Conservation (phyloP, 73 alveolate genomes). For the Tetrahymena elliotti region DNA sequence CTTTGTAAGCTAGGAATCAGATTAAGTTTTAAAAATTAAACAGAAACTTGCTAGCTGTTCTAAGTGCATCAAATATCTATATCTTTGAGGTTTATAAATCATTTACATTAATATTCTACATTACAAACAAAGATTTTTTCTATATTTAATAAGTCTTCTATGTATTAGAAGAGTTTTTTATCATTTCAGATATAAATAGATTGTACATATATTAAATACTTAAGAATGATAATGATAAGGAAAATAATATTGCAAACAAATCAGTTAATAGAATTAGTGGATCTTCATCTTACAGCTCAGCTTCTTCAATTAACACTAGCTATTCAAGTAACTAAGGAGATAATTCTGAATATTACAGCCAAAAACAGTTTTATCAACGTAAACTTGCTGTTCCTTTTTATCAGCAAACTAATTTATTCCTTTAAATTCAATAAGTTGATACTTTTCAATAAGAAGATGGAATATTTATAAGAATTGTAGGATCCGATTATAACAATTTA, state of each 20-base stretch:
- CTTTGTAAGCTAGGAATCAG: neutral
- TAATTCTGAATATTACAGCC: neutral
- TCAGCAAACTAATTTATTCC: neutral
- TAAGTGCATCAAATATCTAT: neutral
- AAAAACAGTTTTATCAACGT: neutral
- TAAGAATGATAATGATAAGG: neutral
- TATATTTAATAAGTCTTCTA: neutral
- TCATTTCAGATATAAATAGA: neutral
- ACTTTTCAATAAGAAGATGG: neutral
- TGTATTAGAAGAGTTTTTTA: neutral
- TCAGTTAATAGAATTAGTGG: neutral
- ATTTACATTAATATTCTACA: neutral
- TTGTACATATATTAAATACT: neutral
- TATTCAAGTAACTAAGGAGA: neutral
- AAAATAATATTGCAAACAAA: neutral
- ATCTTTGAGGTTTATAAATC: neutral
- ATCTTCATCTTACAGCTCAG: neutral
- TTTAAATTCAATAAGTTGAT: neutral
- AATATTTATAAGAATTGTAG: neutral
- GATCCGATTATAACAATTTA: neutral
- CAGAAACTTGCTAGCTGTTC: neutral
- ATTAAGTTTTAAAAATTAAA: neutral
- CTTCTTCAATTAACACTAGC: neutral
- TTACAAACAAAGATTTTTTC: neutral
- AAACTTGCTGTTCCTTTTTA: neutral